These are phyloP conservation scores for Trichoderma oligosporum DNA, from an alignment of 2,329 filamentous ascomycete species.

Conservation along the genomic window DNA sequence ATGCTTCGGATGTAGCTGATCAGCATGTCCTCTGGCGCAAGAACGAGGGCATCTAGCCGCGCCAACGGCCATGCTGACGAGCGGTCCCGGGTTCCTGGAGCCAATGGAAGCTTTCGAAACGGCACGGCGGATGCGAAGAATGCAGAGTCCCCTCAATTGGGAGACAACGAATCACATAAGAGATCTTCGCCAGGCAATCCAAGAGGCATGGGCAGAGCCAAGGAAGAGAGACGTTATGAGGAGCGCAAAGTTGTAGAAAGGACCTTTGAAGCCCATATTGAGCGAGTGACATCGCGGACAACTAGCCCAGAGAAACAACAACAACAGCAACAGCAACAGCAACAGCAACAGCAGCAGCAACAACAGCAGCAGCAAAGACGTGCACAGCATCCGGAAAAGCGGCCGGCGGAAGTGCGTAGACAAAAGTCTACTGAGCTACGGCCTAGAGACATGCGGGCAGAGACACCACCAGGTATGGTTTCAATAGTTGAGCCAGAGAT, in stretches of 20 bases:
- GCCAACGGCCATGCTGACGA: constrained; percentile 38
- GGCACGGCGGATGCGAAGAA: constrained; percentile 38
- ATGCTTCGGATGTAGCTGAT: constrained; percentile 36
- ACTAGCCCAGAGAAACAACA: constrained; percentile 58
- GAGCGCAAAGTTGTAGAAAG: constrained; percentile 54
- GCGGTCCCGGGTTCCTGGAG: constrained; percentile 36
- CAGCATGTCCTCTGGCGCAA: constrained; percentile 41
- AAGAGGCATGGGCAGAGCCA: constrained; percentile 45
- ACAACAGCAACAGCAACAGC: constrained; percentile 35
- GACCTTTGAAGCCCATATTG: constrained; percentile 56
- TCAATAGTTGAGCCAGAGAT: not conserved
- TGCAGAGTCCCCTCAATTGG: constrained; percentile 34
- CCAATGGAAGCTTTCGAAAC: constrained; percentile 34
- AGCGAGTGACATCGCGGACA: constrained; percentile 57
- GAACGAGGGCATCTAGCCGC: constrained; percentile 43
- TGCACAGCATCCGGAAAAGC: constrained; percentile 32
- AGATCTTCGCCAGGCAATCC: constrained; percentile 56
- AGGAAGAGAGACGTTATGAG: constrained; percentile 44
- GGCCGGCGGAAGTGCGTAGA: constrained; percentile 37
- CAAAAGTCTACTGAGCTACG: constrained; percentile 45
- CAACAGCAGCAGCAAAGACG: constrained; percentile 33
- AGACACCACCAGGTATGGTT: constrained; percentile 48
- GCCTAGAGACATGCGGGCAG: constrained; percentile 43
- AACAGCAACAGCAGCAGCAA: constrained; percentile 41
- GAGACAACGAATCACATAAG: constrained; percentile 48